Conservation (phyloP, 106 monocot species). For the Xerophyta viscosa region DNA sequence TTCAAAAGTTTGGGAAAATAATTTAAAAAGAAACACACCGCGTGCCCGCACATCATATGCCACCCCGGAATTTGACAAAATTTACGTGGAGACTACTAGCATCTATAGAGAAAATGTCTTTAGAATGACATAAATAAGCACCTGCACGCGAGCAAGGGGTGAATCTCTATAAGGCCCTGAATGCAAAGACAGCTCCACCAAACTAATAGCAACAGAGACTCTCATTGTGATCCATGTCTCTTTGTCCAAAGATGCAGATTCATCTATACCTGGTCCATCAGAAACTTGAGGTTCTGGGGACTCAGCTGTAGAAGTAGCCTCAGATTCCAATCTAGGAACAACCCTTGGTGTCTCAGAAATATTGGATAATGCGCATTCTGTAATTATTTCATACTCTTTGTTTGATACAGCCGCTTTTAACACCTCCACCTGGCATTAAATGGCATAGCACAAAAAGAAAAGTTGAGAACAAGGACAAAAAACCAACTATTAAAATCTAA, state of each 20-base stretch:
- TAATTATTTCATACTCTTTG: conserved; percentile 88
- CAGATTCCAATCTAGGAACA: conserved; percentile 46
- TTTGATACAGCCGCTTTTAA: conserved; percentile 82
- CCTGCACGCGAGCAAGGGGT: conserved; percentile 78
- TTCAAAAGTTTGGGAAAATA: too few species aligned
- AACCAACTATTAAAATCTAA: too few species aligned
- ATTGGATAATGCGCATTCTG: conserved; percentile 83
- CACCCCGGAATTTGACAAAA: too few species aligned
- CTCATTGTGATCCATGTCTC: conserved; percentile 66
- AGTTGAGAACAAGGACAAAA: not conserved
- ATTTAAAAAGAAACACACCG: too few species aligned
- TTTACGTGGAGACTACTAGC: not conserved
- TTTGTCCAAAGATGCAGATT: conserved; percentile 13
- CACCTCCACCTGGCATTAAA: conserved; percentile 56
- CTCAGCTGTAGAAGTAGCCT: conserved; percentile 15
- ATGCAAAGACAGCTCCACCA: conserved; percentile 74
- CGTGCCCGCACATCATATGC: too few species aligned
- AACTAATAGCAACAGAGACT: conserved; percentile 50
- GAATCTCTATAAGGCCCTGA: conserved; percentile 74
- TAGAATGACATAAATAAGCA: too few species aligned
- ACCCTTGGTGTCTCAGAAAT: conserved; percentile 72
- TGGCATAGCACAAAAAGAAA: not conserved
- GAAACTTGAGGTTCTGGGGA: conserved; percentile 19
- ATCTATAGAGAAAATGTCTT: too few species aligned
- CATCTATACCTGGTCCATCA: conserved; percentile 13